These are phyloP conservation scores for Claviceps fusiformis DNA, from an alignment of 2,329 filamentous ascomycete genomes.

Conservation along the genomic window DNA sequence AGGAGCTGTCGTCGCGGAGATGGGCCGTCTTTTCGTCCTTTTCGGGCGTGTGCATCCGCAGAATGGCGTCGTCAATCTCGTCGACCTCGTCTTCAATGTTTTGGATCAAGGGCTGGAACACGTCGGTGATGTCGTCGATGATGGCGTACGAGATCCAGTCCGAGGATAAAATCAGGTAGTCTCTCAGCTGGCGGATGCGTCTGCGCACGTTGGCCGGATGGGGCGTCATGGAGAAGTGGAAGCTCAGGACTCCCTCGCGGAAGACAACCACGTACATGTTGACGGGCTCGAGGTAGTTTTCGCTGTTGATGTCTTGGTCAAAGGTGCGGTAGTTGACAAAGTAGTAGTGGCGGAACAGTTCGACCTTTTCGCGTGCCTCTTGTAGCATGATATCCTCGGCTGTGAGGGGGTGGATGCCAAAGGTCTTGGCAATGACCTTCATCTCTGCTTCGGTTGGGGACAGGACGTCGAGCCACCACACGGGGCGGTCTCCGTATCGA, in stretches of 20 bases:
- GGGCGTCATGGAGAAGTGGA: conserved; percentile 93
- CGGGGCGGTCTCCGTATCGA: conserved; percentile 67
- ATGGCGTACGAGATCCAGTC: conserved; percentile 99
- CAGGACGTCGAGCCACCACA: conserved; percentile 93
- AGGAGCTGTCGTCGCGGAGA: conserved; percentile 30
- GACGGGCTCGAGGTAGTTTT: conserved; percentile 85
- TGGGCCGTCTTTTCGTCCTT: conserved; percentile 32
- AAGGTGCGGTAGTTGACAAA: conserved; percentile 98
- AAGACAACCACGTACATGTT: conserved; percentile 98
- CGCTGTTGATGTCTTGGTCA: conserved; percentile 81
- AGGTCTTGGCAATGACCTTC: conserved; percentile 83
- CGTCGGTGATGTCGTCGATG: conserved; percentile 96
- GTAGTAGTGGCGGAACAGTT: conserved; percentile 94
- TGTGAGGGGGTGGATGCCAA: conserved; percentile 90
- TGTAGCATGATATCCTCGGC: conserved; percentile 96
- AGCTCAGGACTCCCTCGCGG: conserved; percentile 85
- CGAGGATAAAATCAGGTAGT: conserved; percentile 82
- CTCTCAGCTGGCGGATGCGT: conserved; percentile 81
- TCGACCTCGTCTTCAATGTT: conserved; percentile 93
- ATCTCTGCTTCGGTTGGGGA: conserved; percentile 89
- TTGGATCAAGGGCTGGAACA: conserved; percentile 84
- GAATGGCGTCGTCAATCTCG: conserved; percentile 85
- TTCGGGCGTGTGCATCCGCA: conserved; percentile 60
- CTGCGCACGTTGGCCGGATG: conserved; percentile 93
- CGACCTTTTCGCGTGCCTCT: conserved; percentile 94